Percentiles rank a stretch among this genome's conserved stretches.
Evolutionary conservation across 768 basidiomycete species (phyloP).

Genomic region (Tulasnella sp.): DNA sequence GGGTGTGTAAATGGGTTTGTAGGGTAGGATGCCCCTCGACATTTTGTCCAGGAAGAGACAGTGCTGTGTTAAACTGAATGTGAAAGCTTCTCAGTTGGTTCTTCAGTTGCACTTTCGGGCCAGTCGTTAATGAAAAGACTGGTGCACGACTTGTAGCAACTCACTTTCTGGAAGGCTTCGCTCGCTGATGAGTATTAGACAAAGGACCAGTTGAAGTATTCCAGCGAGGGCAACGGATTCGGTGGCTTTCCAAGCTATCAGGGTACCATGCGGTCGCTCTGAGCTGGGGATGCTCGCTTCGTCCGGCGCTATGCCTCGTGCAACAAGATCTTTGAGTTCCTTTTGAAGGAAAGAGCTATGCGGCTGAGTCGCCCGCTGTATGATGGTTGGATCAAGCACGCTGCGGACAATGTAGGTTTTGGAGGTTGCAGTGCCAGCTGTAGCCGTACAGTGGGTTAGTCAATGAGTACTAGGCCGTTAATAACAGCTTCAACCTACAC

Average conservation of each 20-base stretch:
- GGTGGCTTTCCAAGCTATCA: slow-evolving; percentile 56
- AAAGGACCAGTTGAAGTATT: slow-evolving; percentile 67
- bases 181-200: slow-evolving; percentile 72
- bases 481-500: slow-evolving; percentile 36
- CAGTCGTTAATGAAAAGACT: neutral
- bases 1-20: slow-evolving; percentile 50
- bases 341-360: slow-evolving; percentile 36
- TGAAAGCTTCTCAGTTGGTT: slow-evolving; percentile 55
- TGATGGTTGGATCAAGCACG: slow-evolving; percentile 44
- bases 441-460: too few relatives aligned
- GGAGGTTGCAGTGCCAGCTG: slow-evolving; percentile 45
- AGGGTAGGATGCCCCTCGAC: slow-evolving; percentile 39
- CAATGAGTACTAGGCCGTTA: too few relatives aligned
- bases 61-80: slow-evolving; percentile 36
- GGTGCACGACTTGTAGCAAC: slow-evolving; percentile 23
- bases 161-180: slow-evolving; percentile 60
- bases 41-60: slow-evolving; percentile 43
- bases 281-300: slow-evolving; percentile 41
- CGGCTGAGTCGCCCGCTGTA: slow-evolving; percentile 45
- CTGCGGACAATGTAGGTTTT: slow-evolving; percentile 82
- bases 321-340: slow-evolving; percentile 39
- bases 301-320: slow-evolving; percentile 19
- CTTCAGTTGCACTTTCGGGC: slow-evolving; percentile 53
- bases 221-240: slow-evolving; percentile 58
- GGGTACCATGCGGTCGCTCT: slow-evolving; percentile 47